Conservation (phyloP, 371 early-diverging fungal species). For the Smittium culicis region DNA sequence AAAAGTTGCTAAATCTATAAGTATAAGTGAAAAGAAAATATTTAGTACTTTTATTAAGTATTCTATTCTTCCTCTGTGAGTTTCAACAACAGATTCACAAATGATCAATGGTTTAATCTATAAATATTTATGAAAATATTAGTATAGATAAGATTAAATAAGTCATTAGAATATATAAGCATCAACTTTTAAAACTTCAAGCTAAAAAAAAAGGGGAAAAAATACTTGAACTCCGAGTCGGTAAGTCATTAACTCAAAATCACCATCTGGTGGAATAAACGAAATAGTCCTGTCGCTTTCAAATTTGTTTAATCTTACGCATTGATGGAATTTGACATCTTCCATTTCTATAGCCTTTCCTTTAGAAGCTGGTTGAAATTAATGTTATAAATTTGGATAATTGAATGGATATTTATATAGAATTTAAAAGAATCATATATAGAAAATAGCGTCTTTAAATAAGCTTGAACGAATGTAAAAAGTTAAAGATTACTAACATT, state of each 20-base stretch:
- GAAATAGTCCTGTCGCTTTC: conserved; percentile 95
- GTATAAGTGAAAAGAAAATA: conserved; percentile 53
- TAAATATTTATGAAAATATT: conserved; percentile 15
- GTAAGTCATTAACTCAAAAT: conserved; percentile 98
- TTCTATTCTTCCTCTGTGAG: conserved; percentile 85
- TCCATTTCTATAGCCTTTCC: conserved; percentile 98
- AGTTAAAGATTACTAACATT: conserved; percentile 19
- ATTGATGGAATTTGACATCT: conserved; percentile 98
- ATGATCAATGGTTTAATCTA: conserved; percentile 87
- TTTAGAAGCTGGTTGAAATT: conserved; percentile 43
- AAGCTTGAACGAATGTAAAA: not conserved
- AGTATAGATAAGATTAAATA: too few species aligned
- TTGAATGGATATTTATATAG: not conserved
- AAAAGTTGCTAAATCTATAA: not conserved
- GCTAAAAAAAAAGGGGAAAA: not conserved
- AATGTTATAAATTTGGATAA: not conserved
- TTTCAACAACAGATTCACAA: conserved; percentile 89
- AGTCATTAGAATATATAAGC: not conserved
- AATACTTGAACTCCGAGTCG: conserved; percentile 72
- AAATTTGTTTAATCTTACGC: conserved; percentile 88
- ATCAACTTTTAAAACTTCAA: not conserved
- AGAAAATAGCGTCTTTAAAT: not conserved
- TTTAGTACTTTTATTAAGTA: conserved; percentile 85
- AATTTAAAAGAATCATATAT: too few species aligned
- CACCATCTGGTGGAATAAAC: conserved; percentile 97